Evolutionary conservation across 306 rosid genomes (phyloP).

Genomic region (Prunus persica): Prunus_persica_NCBIv2 NC_034010.1:27274001-27274500

Average conservation of each 20-base stretch:
- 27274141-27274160: constrained; percentile 33
- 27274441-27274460: constrained; percentile 13
- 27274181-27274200: constrained; percentile 55
- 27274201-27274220: constrained; percentile 55
- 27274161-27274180: constrained; percentile 62
- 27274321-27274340: neutral
- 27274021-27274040: constrained; percentile 19
- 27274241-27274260: constrained; percentile 57
- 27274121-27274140: neutral
- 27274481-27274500: constrained; percentile 25
- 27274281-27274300: constrained; percentile 56
- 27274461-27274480: constrained; percentile 12
- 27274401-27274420: constrained; percentile 19
- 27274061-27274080: constrained; percentile 14
- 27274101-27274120: constrained; percentile 24
- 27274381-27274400: neutral
- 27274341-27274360: neutral
- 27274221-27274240: constrained; percentile 51
- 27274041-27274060: constrained; percentile 17
- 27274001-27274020: constrained; percentile 9
- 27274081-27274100: constrained; percentile 8
- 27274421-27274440: constrained; percentile 18
- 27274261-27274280: constrained; percentile 66
- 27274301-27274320: constrained; percentile 27
- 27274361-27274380: constrained; percentile 23